Conservation (phyloP, 2,329 filamentous ascomycete species). For the Hypoxylon sp. region DNA sequence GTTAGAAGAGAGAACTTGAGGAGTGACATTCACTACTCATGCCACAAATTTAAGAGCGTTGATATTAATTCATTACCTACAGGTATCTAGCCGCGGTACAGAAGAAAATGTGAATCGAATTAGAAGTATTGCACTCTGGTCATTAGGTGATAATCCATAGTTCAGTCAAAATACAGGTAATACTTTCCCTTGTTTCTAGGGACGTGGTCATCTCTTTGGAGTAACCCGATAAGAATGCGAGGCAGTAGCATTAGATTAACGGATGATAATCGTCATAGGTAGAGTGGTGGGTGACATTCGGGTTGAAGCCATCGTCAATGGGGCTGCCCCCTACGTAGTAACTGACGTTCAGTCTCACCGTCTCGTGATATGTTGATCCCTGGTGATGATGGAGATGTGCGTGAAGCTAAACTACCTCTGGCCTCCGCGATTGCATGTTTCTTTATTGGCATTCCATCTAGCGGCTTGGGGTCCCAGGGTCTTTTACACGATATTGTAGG, state of each 20-base stretch:
- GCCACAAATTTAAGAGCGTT: neutral
- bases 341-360: conserved; percentile 1
- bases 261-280: neutral
- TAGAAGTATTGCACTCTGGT: neutral
- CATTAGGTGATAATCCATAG: conserved; percentile 20
- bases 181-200: conserved; percentile 11
- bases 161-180: neutral
- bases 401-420: conserved; percentile 11
- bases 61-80: neutral
- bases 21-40: neutral
- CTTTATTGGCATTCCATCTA: conserved; percentile 18
- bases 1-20: neutral
- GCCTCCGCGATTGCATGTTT: conserved; percentile 11
- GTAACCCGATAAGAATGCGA: conserved; percentile 12
- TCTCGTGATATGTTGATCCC: conserved; percentile 18
- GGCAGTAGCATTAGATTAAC: too few relatives aligned
- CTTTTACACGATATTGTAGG: conserved; percentile 7
- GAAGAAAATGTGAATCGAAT: conserved; percentile 1
- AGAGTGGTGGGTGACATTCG: conserved; percentile 10
- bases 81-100: neutral
- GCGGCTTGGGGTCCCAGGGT: conserved; percentile 18
- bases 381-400: conserved; percentile 8
- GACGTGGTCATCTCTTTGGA: conserved; percentile 5
- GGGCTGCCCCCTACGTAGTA: conserved; percentile 1
- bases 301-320: conserved; percentile 26